These are phyloP conservation scores for Xylariomycetidae sp. DNA, from an alignment of 2,329 filamentous ascomycete genomes.

Conservation along the genomic window DNA sequence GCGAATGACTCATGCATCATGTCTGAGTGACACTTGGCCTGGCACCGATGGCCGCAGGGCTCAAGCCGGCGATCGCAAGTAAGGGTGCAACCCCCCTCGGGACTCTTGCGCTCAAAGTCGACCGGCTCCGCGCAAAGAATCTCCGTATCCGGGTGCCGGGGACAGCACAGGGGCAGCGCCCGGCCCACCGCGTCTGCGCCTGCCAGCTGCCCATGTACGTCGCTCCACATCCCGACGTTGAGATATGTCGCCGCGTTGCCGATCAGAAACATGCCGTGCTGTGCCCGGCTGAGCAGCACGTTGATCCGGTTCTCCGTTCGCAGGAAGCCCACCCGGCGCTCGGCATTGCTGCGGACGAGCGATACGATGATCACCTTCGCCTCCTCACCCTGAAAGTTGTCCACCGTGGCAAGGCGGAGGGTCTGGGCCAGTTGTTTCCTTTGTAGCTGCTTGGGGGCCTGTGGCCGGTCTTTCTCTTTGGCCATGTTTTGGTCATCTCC, in stretches of 20 bases:
- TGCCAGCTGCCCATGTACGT: slow-evolving; percentile 51
- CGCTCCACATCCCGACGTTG: slow-evolving; percentile 58
- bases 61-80: slow-evolving; percentile 45
- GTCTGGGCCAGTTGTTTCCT: slow-evolving; percentile 43
- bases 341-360: slow-evolving; percentile 63
- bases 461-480: too few relatives aligned
- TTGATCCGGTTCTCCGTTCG: slow-evolving; percentile 64
- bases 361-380: slow-evolving; percentile 67
- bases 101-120: slow-evolving; percentile 51
- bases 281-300: slow-evolving; percentile 61
- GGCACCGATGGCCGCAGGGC: slow-evolving; percentile 45
- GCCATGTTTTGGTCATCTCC: slow-evolving; percentile 17
- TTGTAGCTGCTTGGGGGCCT: slow-evolving; percentile 1
- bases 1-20: slow-evolving; percentile 40
- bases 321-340: slow-evolving; percentile 61
- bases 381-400: slow-evolving; percentile 78
- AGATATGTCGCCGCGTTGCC: slow-evolving; percentile 58
- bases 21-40: slow-evolving; percentile 42
- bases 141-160: slow-evolving; percentile 50
- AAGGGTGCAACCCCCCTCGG: slow-evolving; percentile 58
- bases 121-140: slow-evolving; percentile 50
- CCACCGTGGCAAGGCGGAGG: slow-evolving; percentile 59
- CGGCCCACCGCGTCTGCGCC: slow-evolving; percentile 42
- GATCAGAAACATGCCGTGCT: slow-evolving; percentile 69
- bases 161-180: slow-evolving; percentile 46